phyloP scores from a whole-genome alignment of 495 filamentous ascomycete species.

The Annulohypoxylon moriforme region DNA sequence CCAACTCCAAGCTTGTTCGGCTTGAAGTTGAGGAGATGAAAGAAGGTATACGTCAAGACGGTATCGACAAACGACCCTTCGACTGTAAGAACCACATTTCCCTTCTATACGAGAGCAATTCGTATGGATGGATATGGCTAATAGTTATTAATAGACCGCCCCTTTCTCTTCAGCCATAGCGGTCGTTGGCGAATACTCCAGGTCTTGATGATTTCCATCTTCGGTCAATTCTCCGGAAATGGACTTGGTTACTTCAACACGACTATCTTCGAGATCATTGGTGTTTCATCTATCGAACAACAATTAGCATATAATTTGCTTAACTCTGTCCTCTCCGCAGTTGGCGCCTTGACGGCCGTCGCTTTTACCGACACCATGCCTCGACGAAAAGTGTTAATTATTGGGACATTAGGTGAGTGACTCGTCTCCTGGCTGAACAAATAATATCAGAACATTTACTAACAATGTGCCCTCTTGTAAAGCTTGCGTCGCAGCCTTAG shows the following conservation, averaged over 20 bases:
- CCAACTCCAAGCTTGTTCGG: slow-evolving; percentile 63
- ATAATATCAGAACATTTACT: neutral
- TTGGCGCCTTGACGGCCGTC: slow-evolving; percentile 59
- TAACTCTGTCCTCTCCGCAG: slow-evolving; percentile 57
- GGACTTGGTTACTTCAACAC: slow-evolving; percentile 51
- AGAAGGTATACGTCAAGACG: slow-evolving; percentile 66
- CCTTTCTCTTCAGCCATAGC: slow-evolving; percentile 56
- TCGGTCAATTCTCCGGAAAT: slow-evolving; percentile 65
- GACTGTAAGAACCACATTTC: slow-evolving; percentile 48
- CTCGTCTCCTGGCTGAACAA: neutral
- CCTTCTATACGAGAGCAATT: neutral
- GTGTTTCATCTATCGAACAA: slow-evolving; percentile 48
- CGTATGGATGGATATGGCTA: neutral
- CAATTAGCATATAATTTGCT: slow-evolving; percentile 61
- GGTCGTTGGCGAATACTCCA: slow-evolving; percentile 61
- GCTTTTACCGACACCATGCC: slow-evolving; percentile 57
- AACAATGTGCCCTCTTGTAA: neutral
- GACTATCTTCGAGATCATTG: slow-evolving; percentile 50
- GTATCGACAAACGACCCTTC: slow-evolving; percentile 64
- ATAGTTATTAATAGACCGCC: slow-evolving; percentile 50
- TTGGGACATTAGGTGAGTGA: slow-evolving; percentile 53
- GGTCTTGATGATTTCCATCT: slow-evolving; percentile 64
- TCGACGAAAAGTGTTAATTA: slow-evolving; percentile 57
- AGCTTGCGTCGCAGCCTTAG: slow-evolving; percentile 63
- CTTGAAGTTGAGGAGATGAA: slow-evolving; percentile 69